Evolutionary conservation across 768 basidiomycete genomes (phyloP).

Genomic region (Boletus rubroflammeus): DNA sequence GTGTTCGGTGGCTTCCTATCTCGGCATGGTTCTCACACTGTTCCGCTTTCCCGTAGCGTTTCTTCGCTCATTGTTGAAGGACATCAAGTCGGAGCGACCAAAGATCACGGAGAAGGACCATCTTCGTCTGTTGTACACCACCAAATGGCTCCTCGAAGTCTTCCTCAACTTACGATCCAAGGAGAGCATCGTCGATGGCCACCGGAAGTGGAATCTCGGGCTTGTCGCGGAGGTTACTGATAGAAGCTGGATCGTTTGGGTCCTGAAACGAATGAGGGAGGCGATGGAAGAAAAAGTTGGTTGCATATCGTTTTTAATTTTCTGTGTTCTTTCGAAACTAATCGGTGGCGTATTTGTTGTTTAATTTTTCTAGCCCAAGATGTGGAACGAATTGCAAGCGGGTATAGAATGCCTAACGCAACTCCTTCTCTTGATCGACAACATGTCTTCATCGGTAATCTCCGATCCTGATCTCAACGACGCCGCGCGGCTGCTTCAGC

Average conservation of each 20-base stretch:
- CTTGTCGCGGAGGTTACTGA: conserved; percentile 84
- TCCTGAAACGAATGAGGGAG: conserved; percentile 81
- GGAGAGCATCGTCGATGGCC: conserved; percentile 30
- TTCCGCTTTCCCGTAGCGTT: conserved; percentile 56
- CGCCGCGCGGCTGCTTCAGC: conserved; percentile 76
- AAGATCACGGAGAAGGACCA: conserved; percentile 96
- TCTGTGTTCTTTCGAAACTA: conserved; percentile 1
- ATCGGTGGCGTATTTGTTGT: conserved; percentile 9
- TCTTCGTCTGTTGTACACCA: conserved; percentile 79
- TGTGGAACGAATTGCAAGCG: conserved; percentile 92
- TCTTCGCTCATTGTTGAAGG: conserved; percentile 78
- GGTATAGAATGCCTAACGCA: conserved; percentile 94
- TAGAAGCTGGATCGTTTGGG: conserved; percentile 85
- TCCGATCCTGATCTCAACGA: conserved; percentile 52
- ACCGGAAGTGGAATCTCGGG: conserved; percentile 58
- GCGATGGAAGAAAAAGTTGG: conserved; percentile 89
- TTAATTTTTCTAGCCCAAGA: conserved; percentile 62
- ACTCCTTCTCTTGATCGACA: conserved; percentile 82
- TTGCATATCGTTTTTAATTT: conserved; percentile 5
- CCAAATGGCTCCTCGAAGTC: conserved; percentile 91
- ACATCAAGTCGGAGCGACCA: conserved; percentile 87
- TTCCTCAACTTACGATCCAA: conserved; percentile 56
- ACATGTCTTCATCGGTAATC: conserved; percentile 57
- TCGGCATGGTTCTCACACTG: conserved; percentile 16
- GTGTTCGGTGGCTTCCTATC: conserved; percentile 32